These are phyloP conservation scores for Sindora glabra DNA, from an alignment of 306 rosid genomes.

Conservation along the genomic window DNA sequence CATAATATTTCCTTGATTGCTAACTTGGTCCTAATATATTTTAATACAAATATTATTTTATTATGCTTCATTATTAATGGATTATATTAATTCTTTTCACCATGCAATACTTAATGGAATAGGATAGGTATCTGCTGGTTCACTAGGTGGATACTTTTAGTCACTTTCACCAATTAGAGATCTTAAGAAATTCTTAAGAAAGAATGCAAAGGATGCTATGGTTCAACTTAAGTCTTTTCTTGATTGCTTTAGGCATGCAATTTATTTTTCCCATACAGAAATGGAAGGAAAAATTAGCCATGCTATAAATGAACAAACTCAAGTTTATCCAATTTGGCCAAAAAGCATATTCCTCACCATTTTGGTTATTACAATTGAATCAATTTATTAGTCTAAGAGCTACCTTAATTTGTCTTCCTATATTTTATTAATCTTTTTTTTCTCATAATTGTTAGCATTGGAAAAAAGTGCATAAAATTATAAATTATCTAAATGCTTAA, in stretches of 20 bases:
- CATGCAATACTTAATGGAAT: neutral
- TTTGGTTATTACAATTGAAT: conserved; percentile 67
- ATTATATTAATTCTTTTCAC: neutral
- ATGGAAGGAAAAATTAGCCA: conserved; percentile 64
- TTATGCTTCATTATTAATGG: neutral
- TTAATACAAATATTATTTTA: too few species aligned
- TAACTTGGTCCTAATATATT: too few species aligned
- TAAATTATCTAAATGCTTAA: neutral
- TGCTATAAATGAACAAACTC: conserved; percentile 31
- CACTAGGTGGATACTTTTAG: conserved; percentile 66
- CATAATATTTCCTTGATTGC: too few species aligned
- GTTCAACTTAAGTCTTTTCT: conserved; percentile 58
- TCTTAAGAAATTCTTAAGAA: conserved; percentile 60
- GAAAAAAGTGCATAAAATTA: neutral
- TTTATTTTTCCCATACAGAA: conserved; percentile 55
- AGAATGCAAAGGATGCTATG: conserved; percentile 22
- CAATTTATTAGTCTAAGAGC: conserved; percentile 60
- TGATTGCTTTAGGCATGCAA: conserved; percentile 75
- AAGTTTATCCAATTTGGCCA: conserved; percentile 50
- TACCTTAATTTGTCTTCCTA: conserved; percentile 34
- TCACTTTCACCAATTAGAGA: conserved; percentile 63
- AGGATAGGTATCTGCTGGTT: conserved; percentile 81
- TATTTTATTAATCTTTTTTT: neutral
- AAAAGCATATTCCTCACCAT: conserved; percentile 42
- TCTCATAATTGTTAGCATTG: neutral